Evolutionary conservation across 78 protist species (phyloP).

Genomic region (Cavenderia fasciculata): DNA sequence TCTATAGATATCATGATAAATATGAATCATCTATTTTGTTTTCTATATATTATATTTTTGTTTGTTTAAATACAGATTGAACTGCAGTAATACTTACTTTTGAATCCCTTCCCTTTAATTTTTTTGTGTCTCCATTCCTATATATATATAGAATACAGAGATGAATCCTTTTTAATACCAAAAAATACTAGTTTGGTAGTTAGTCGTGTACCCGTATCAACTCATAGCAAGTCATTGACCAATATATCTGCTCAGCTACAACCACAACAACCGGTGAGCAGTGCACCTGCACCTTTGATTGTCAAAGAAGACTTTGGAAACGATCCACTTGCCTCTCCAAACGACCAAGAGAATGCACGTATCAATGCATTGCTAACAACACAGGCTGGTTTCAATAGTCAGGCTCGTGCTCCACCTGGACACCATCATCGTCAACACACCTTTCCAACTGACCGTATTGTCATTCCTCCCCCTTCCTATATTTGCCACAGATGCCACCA

Average conservation of each 20-base stretch:
- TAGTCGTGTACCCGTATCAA: conserved; percentile 32
- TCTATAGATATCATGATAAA: neutral
- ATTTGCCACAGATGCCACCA: conserved; percentile 84
- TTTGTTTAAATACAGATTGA: too few relatives aligned
- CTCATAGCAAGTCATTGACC: neutral
- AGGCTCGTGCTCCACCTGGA: too few relatives aligned
- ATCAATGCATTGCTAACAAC: conserved; percentile 34
- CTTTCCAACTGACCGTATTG: neutral
- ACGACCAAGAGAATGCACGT: conserved; percentile 37
- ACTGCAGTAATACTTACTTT: too few relatives aligned
- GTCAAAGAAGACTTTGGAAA: neutral
- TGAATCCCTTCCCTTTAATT: too few relatives aligned
- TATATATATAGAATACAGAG: conserved; percentile 36
- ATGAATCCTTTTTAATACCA: conserved; percentile 66
- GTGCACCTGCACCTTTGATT: conserved; percentile 37
- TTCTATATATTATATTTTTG: neutral
- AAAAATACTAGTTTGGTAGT: conserved; percentile 60
- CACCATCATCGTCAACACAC: neutral
- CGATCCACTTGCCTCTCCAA: neutral
- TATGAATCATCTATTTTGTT: neutral
- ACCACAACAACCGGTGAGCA: neutral
- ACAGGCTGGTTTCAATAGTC: conserved; percentile 24
- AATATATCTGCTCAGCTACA: neutral
- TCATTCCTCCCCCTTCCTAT: conserved; percentile 45
- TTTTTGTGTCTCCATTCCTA: neutral